Evolutionary conservation across 2,329 filamentous ascomycete genomes (phyloP).

Genomic region (Colletotrichum somersetense): DNA sequence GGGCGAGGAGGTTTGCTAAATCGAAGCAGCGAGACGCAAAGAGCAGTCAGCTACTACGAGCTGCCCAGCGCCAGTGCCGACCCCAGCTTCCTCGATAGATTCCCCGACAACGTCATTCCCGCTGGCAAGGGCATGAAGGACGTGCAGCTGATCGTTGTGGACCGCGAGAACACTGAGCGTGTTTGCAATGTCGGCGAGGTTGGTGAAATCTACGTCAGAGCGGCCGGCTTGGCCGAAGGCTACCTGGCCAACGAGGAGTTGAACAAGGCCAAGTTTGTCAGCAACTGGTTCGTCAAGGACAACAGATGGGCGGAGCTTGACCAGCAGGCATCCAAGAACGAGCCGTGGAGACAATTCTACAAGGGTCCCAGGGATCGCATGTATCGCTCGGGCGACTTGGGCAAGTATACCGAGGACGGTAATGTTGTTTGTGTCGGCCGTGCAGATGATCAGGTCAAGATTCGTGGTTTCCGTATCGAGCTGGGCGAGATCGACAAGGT

Average conservation of each 20-base stretch:
- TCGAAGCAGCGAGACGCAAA: conserved; percentile 71
- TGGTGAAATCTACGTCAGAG: conserved; percentile 86
- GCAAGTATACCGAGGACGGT: conserved; percentile 80
- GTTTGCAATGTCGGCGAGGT: conserved; percentile 85
- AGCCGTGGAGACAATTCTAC: conserved; percentile 84
- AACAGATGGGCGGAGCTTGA: conserved; percentile 76
- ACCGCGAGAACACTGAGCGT: conserved; percentile 63
- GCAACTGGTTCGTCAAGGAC: conserved; percentile 88
- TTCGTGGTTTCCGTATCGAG: conserved; percentile 95
- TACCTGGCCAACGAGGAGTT: conserved; percentile 47
- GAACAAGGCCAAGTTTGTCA: conserved; percentile 82
- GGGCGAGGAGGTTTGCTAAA: background rate
- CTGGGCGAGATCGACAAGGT: conserved; percentile 84
- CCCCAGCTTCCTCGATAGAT: conserved; percentile 69
- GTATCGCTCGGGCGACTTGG: conserved; percentile 90
- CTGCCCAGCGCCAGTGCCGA: conserved; percentile 76
- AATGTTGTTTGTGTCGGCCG: conserved; percentile 76
- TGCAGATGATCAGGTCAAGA: conserved; percentile 92
- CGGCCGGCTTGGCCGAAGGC: conserved; percentile 82
- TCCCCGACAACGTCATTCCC: conserved; percentile 65
- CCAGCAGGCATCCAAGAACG: conserved; percentile 59
- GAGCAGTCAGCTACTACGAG: conserved; percentile 86
- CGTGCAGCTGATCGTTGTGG: conserved; percentile 87
- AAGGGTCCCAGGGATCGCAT: conserved; percentile 86
- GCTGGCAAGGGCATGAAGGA: conserved; percentile 89